Evolutionary conservation across 352 stramenopile species (phyloP), one percentile per base, ranked within the genome.

Genomic region (Pythium catenulatum): DNA sequence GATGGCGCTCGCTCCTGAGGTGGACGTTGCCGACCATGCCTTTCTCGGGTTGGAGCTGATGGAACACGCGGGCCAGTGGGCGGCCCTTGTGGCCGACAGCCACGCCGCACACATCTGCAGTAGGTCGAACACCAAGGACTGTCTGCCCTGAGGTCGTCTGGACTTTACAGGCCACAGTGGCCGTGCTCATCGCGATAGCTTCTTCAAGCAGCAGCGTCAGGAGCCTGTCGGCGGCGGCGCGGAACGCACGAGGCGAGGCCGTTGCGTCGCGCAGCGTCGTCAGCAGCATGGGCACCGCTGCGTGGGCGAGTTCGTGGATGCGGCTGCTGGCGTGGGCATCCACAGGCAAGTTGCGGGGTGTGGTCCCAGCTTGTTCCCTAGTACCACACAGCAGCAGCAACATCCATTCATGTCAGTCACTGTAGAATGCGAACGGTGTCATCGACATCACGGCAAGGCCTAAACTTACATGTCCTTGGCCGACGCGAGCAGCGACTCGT

Each of bases 141-240:
- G 80, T 48, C 52, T 92, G 70, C 1, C 92, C 91, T 3, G 75
- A 89, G 2, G 82, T 80, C 27, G 90, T 93, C 1, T 76, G 54
- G 5, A 96, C 73, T 19, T 94, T 61, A 43, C 92, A 89, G 30
- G 73, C 63, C 36, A 90, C 73, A 4, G 89, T 92, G 3, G 85
- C 79, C 6, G 93, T 36, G 15, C 88, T 75, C n/a, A n/a, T n/a
- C 13, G 87, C 86, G 27, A 95, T 61, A 1, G 92, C 87, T 80
- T 96, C 92, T 74, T 96, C 93, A 7, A 96, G 70, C 21, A 96
- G 79, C 30, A 96, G 90, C 91, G 93, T 94, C 56, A 95, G 94
- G 8, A 96, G 76, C 25, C 93, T 83, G 0, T 92, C 82, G 21
- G 90, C 85, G 1, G 92, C 85, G 23, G 90, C 86, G 1, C 91